Evolutionary conservation across 228 moss, liverwort and hornwort genomes (phyloP).

Genomic region (Sphagnum fallax): DNA sequence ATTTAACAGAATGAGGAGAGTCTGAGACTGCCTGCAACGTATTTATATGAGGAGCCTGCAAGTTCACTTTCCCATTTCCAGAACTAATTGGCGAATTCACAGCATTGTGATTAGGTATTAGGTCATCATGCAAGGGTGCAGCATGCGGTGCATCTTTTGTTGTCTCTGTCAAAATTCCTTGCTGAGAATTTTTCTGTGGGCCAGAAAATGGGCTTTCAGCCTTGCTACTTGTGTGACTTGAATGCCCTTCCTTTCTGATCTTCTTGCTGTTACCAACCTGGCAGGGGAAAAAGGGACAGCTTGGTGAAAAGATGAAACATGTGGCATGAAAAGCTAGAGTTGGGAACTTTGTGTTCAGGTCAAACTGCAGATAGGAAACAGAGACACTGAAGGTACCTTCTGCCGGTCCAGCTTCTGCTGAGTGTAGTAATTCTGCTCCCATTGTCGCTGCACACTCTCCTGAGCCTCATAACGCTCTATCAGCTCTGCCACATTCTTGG

Average conservation of each 20-base stretch:
- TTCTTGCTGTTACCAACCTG: neutral
- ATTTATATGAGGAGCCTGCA: conserved; percentile 6
- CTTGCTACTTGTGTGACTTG: neutral
- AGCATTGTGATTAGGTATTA: neutral
- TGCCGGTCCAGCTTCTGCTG: conserved; percentile 12
- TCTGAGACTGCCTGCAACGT: conserved; percentile 18
- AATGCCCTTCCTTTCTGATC: neutral
- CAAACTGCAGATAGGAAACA: too few relatives aligned
- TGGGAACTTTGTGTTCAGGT: too few relatives aligned
- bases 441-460: conserved; percentile 48
- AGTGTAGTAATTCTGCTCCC: conserved; percentile 45
- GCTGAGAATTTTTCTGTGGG: neutral
- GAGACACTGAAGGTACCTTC: neutral
- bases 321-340: too few relatives aligned
- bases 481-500: conserved; percentile 55
- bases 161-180: neutral
- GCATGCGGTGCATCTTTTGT: neutral
- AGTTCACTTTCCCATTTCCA: neutral
- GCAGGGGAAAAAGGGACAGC: neutral
- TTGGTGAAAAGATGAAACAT: too few relatives aligned
- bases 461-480: conserved; percentile 69
- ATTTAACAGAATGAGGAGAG: neutral
- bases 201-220: neutral
- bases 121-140: neutral
- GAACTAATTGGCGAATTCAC: neutral